Evolutionary conservation across 1,139 yeast genomes (phyloP).

Genomic region (Pneumocystis wakefieldiae): DNA sequence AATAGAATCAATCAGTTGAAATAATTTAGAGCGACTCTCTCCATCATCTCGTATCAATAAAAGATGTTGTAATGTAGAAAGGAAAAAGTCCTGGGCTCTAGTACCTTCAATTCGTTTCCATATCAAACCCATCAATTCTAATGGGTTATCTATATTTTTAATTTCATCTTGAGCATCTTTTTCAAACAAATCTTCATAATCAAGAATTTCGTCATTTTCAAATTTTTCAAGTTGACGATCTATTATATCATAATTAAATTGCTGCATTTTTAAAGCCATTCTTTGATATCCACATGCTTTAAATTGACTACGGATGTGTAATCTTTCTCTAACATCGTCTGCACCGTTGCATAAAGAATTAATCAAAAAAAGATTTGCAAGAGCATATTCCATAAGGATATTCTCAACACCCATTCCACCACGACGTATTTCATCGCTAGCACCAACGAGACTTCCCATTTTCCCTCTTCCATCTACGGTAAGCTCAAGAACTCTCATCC

Average conservation of each 20-base stretch:
- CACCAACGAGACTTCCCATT: constrained; percentile 82
- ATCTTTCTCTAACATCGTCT: constrained; percentile 48
- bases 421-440: constrained; percentile 67
- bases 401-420: constrained; percentile 51
- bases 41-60: constrained; percentile 36
- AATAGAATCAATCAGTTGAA: constrained; percentile 68
- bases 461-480: constrained; percentile 80
- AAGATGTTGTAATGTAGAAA: constrained; percentile 72
- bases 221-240: constrained; percentile 53
- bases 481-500: constrained; percentile 60
- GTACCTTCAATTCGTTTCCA: constrained; percentile 62
- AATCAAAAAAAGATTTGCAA: constrained; percentile 61
- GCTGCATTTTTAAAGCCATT: constrained; percentile 46
- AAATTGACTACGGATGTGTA: constrained; percentile 63
- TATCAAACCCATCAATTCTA: constrained; percentile 49
- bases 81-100: constrained; percentile 49
- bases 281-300: constrained; percentile 60
- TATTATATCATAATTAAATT: constrained; percentile 47
- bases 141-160: constrained; percentile 41
- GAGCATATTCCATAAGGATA: constrained; percentile 63
- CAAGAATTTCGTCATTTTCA: constrained; percentile 52
- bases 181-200: constrained; percentile 49
- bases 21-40: constrained; percentile 56
- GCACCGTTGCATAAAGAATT: constrained; percentile 59
- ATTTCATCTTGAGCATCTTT: constrained; percentile 24